These are phyloP conservation scores for Dothideomycetes sp. DNA, from an alignment of 2,329 filamentous ascomycete genomes.

Conservation along the genomic window DNA sequence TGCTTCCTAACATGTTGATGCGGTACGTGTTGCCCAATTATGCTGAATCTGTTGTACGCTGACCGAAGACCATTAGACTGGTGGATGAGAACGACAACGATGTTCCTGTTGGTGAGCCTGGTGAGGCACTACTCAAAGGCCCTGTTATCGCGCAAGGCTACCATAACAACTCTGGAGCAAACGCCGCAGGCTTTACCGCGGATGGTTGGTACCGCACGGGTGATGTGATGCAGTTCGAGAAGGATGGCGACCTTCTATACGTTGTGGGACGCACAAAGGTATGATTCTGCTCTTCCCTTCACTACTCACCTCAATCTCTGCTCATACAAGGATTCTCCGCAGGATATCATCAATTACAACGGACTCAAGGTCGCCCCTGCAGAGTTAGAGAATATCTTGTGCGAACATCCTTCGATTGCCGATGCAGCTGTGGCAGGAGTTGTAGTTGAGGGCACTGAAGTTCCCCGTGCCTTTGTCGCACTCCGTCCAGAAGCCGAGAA, in stretches of 20 bases:
- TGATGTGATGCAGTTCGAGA: slow-evolving; percentile 29
- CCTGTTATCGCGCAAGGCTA: slow-evolving; percentile 34
- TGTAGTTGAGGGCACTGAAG: slow-evolving; percentile 13
- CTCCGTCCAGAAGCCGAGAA: slow-evolving; percentile 30
- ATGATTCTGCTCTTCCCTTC: slow-evolving; percentile 35
- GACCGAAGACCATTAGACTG: slow-evolving; percentile 19
- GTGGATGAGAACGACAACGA: slow-evolving; percentile 36
- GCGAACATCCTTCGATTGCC: slow-evolving; percentile 18
- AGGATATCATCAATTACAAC: slow-evolving; percentile 15
- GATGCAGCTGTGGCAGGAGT: slow-evolving; percentile 23
- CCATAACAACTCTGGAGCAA: slow-evolving; percentile 23
- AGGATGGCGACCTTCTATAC: slow-evolving; percentile 15
- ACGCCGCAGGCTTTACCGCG: slow-evolving; percentile 16
- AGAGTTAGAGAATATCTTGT: slow-evolving; percentile 24
- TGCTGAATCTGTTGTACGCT: no score
- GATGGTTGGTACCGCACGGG: slow-evolving; percentile 25
- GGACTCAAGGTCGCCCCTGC: slow-evolving; percentile 26
- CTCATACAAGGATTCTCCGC: slow-evolving; percentile 48
- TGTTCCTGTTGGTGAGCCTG: slow-evolving; percentile 30
- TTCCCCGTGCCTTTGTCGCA: slow-evolving; percentile 19
- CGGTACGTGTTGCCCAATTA: not conserved
- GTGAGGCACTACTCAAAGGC: slow-evolving; percentile 35
- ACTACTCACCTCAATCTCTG: slow-evolving; percentile 59
- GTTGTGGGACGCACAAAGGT: slow-evolving; percentile 28
- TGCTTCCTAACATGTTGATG: slow-evolving; percentile 28